Evolutionary conservation across 148 eudicot genomes (phyloP).

Genomic region (Vaccinium myrtillus): DNA sequence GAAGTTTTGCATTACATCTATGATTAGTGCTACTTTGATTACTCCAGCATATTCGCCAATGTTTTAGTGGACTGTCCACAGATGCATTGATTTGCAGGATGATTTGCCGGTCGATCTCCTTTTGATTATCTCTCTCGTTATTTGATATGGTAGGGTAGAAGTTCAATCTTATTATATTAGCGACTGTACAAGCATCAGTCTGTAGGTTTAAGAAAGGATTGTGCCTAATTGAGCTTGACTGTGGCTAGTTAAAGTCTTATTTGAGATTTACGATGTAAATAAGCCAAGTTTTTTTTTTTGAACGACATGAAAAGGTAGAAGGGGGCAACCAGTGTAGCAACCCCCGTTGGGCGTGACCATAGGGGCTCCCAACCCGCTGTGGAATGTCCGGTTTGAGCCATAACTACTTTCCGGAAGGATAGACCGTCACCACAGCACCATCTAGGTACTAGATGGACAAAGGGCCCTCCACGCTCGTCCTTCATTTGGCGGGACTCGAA

Average conservation of each 20-base stretch:
- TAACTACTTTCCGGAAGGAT: too few relatives aligned
- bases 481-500: too few relatives aligned
- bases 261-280: not conserved
- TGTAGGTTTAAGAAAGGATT: not conserved
- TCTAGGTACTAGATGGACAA: too few relatives aligned
- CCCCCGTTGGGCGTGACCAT: too few relatives aligned
- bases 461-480: too few relatives aligned
- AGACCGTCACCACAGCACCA: too few relatives aligned
- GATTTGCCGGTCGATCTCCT: not conserved
- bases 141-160: not conserved
- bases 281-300: not conserved
- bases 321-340: too few relatives aligned
- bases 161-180: not conserved
- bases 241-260: not conserved
- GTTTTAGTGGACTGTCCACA: not conserved
- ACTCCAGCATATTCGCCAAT: not conserved
- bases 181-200: not conserved
- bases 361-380: too few relatives aligned
- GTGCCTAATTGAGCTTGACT: not conserved
- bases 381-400: too few relatives aligned
- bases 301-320: too few relatives aligned
- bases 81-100: not conserved
- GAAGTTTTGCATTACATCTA: not conserved
- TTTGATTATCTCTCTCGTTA: not conserved
- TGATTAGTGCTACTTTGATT: not conserved